Evolutionary conservation across 345 rosid species (phyloP).

Genomic region (Cardamine chenopodiifolia): DNA sequence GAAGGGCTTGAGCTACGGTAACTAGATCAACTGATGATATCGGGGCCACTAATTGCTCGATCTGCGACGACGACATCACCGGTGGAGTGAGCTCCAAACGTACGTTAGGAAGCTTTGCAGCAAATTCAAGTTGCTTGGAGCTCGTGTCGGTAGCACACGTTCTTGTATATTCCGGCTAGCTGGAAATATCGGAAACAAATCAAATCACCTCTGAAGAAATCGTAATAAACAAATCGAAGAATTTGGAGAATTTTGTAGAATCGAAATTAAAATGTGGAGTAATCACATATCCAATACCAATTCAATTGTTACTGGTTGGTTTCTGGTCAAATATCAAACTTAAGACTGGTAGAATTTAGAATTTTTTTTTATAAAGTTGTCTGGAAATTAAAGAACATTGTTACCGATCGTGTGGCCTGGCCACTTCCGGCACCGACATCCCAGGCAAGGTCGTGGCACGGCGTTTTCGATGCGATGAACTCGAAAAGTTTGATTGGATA

Average conservation of each 20-base stretch:
- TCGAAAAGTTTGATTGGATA: slow-evolving; percentile 69
- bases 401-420: slow-evolving; percentile 76
- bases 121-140: slow-evolving; percentile 64
- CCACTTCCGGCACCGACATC: slow-evolving; percentile 91
- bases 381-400: not conserved
- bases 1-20: slow-evolving; percentile 77
- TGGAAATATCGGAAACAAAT: slow-evolving; percentile 28
- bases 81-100: slow-evolving; percentile 64
- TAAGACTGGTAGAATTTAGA: not conserved
- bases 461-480: slow-evolving; percentile 74
- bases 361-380: not conserved
- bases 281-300: not conserved
- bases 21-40: slow-evolving; percentile 64
- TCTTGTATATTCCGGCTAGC: slow-evolving; percentile 69
- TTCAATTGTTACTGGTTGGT: too few species aligned
- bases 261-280: not conserved
- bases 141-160: slow-evolving; percentile 85
- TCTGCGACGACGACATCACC: slow-evolving; percentile 47
- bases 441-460: slow-evolving; percentile 73
- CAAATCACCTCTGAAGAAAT: not conserved
- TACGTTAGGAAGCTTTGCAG: slow-evolving; percentile 59
- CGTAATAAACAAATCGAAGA: not conserved
- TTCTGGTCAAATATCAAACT: not conserved
- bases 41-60: slow-evolving; percentile 46
- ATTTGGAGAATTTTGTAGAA: too few species aligned